A percentile compares a stretch with the other conserved stretches of the same genome.
Conservation (phyloP, 148 eudicot genomes). For the Rhododendron williamsianum region DNA sequence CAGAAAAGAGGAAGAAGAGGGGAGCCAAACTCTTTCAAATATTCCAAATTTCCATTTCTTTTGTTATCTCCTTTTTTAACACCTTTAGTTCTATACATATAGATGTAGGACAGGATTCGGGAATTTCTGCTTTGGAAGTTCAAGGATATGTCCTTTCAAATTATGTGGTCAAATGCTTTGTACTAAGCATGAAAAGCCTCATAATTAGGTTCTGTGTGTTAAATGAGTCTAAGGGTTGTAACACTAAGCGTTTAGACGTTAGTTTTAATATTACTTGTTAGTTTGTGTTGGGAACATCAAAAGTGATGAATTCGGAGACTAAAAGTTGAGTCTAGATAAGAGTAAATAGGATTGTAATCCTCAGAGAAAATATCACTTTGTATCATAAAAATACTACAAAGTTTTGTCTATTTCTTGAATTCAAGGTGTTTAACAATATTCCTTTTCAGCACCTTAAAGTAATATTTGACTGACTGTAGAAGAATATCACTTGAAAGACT, state of each 20-base stretch:
- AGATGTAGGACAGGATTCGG: neutral
- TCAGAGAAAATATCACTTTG: neutral
- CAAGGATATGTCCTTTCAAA: neutral
- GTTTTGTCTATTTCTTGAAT: neutral
- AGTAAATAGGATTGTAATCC: neutral
- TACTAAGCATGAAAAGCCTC: neutral
- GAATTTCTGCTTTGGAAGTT: neutral
- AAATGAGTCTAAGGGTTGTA: neutral
- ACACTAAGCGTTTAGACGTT: neutral
- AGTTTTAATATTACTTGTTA: neutral
- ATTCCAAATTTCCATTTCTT: neutral
- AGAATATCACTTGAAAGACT: neutral
- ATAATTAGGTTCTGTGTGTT: neutral
- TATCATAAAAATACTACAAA: neutral
- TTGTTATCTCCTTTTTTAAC: neutral
- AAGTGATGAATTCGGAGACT: neutral
- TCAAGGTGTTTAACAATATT: neutral
- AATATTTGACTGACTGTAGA: neutral
- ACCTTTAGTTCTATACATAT: neutral
- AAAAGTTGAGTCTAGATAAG: neutral
- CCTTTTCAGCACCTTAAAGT: neutral
- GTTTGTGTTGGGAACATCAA: neutral
- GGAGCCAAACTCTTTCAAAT: neutral
- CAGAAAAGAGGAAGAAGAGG: neutral
- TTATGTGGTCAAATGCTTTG: neutral